Percentiles rank a stretch among this genome's conserved stretches.
These are phyloP conservation scores for Aspergillus proliferans DNA, from an alignment of 2,329 filamentous ascomycete species.

Conservation along the genomic window DNA sequence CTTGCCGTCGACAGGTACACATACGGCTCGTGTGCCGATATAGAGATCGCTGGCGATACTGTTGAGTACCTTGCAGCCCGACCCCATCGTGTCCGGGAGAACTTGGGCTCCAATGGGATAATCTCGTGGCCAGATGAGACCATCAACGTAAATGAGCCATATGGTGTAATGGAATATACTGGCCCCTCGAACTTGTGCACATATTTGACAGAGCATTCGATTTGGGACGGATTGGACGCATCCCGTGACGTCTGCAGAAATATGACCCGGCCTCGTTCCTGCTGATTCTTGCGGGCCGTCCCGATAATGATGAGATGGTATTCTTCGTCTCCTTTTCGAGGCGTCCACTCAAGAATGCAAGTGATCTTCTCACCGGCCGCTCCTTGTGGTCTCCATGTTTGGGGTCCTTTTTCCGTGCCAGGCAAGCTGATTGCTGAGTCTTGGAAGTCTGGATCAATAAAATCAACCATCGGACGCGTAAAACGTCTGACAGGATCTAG, in stretches of 20 bases:
- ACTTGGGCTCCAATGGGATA: constrained; percentile 39
- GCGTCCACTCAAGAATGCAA: constrained; percentile 38
- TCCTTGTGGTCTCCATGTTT: constrained; percentile 24
- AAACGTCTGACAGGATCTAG: constrained; percentile 24
- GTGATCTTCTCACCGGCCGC: constrained; percentile 36
- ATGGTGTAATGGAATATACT: constrained; percentile 54
- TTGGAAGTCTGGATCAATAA: constrained; percentile 33
- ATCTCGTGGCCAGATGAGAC: constrained; percentile 42
- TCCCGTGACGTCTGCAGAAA: constrained; percentile 31
- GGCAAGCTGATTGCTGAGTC: constrained; percentile 10
- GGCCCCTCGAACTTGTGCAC: constrained; percentile 28
- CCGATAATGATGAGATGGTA: constrained; percentile 38
- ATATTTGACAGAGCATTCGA: constrained; percentile 32
- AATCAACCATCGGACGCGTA: constrained; percentile 31
- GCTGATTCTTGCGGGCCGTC: constrained; percentile 26
- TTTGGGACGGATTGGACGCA: constrained; percentile 16
- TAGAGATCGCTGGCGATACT: constrained; percentile 45
- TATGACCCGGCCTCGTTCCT: constrained; percentile 31
- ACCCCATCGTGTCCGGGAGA: constrained; percentile 36
- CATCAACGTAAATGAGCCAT: constrained; percentile 36
- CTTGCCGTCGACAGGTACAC: constrained; percentile 51
- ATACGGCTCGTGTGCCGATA: constrained; percentile 42
- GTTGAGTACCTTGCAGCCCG: constrained; percentile 35
- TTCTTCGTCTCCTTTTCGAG: constrained; percentile 26
- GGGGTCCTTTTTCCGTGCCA: constrained; percentile 3